These are phyloP conservation scores for Pseudogymnoascus sp. DNA, from an alignment of 2,329 filamentous ascomycete genomes.

Conservation along the genomic window DNA sequence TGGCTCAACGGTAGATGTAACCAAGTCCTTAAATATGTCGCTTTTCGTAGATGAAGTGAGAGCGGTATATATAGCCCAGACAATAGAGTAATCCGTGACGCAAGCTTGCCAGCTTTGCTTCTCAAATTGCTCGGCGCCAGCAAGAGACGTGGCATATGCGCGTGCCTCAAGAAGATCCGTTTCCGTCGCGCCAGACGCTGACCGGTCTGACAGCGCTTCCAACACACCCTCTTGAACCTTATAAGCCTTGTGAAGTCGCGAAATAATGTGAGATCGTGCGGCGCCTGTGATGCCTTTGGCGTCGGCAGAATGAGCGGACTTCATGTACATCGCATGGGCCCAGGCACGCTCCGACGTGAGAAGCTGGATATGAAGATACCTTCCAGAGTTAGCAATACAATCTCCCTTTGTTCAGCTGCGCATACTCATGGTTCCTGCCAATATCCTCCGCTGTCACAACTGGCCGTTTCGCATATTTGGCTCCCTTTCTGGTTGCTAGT, in stretches of 20 bases:
- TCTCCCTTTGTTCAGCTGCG: slow-evolving; percentile 10
- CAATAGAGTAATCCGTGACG: slow-evolving; percentile 65
- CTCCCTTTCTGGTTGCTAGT: slow-evolving; percentile 74
- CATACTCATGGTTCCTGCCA: slow-evolving; percentile 67
- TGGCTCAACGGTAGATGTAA: slow-evolving; percentile 81
- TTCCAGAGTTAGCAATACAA: slow-evolving; percentile 29
- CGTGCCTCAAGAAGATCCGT: slow-evolving; percentile 76
- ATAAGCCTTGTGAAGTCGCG: slow-evolving; percentile 74
- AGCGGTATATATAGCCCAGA: slow-evolving; percentile 75
- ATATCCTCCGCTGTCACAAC: slow-evolving; percentile 70
- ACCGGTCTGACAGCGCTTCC: slow-evolving; percentile 54
- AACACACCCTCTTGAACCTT: slow-evolving; percentile 63
- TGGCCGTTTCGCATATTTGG: slow-evolving; percentile 71
- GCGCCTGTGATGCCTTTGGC: slow-evolving; percentile 72
- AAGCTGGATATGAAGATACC: slow-evolving; percentile 71
- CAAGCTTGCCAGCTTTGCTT: slow-evolving; percentile 79
- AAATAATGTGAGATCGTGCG: slow-evolving; percentile 81
- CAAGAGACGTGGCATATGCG: slow-evolving; percentile 72
- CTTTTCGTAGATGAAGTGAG: slow-evolving; percentile 60
- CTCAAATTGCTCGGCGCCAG: slow-evolving; percentile 75
- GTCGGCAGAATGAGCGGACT: slow-evolving; percentile 71
- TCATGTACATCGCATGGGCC: slow-evolving; percentile 95
- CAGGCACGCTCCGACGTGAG: slow-evolving; percentile 85
- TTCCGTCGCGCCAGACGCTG: slow-evolving; percentile 56
- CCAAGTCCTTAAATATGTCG: slow-evolving; percentile 77